A percentile compares a stretch with the other conserved stretches of the same genome.
Conservation (phyloP, 148 eudicot species). For the Spergularia bocconei region DNA sequence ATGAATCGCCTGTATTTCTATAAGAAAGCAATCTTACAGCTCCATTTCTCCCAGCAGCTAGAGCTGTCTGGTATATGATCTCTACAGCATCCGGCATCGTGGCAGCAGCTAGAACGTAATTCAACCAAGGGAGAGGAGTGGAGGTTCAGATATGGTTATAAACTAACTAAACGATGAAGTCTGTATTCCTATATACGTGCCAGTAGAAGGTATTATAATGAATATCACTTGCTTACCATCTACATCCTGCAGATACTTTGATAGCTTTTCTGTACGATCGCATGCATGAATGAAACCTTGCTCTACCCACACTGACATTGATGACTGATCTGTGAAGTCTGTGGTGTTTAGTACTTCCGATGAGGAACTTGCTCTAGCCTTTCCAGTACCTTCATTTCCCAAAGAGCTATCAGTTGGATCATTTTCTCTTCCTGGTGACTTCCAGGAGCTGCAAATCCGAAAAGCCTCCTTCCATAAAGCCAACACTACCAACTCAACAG, state of each 20-base stretch:
- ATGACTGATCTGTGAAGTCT: constrained; percentile 33
- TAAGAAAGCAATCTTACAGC: constrained; percentile 34
- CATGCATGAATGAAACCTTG: constrained; percentile 41
- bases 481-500: constrained; percentile 43
- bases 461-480: constrained; percentile 46
- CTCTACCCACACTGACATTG: constrained; percentile 37
- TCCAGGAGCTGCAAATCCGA: constrained; percentile 34
- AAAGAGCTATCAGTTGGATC: constrained; percentile 23
- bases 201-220: neutral
- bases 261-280: constrained; percentile 43
- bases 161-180: neutral
- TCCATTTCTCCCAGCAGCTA: constrained; percentile 39
- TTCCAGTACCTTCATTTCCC: constrained; percentile 17
- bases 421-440: constrained; percentile 21
- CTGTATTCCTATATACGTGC: neutral
- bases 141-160: neutral
- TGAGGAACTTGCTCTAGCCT: constrained; percentile 20
- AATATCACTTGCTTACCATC: constrained; percentile 34
- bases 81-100: constrained; percentile 51
- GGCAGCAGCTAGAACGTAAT: constrained; percentile 24
- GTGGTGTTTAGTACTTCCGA: constrained; percentile 4
- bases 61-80: constrained; percentile 41
- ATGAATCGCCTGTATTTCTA: neutral
- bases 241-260: constrained; percentile 26
- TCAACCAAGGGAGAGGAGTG: neutral